Conservation (phyloP, 148 eudicot genomes). For the Amaranthus hypochondriacus region DNA sequence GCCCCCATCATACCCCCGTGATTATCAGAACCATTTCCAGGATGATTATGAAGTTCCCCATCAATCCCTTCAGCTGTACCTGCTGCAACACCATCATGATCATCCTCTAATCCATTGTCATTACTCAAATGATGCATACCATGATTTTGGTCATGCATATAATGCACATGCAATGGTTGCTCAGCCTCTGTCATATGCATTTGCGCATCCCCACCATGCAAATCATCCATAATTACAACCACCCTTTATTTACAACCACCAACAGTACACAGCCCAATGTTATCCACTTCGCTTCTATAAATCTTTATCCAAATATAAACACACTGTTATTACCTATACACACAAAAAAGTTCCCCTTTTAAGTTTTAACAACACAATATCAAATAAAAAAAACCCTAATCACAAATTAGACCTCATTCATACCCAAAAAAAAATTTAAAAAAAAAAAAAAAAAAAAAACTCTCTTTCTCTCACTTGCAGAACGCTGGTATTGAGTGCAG, state of each 20-base stretch:
- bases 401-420: background rate
- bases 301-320: conserved; percentile 4
- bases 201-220: conserved; percentile 32
- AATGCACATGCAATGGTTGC: conserved; percentile 47
- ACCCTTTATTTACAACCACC: background rate
- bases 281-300: background rate
- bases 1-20: conserved; percentile 37
- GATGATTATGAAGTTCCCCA: conserved; percentile 47
- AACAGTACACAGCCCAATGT: background rate
- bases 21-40: conserved; percentile 39
- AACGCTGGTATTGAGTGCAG: no score
- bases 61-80: conserved; percentile 48
- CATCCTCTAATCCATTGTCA: conserved; percentile 52
- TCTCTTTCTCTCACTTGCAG: no score
- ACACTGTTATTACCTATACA: background rate
- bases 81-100: conserved; percentile 40
- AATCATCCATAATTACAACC: conserved; percentile 38
- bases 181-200: conserved; percentile 39
- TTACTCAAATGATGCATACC: conserved; percentile 57
- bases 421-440: background rate
- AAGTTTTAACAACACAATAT: background rate
- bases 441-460: background rate
- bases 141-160: conserved; percentile 48
- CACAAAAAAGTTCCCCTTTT: conserved; percentile 2
- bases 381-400: background rate